Percentiles rank a stretch among this genome's conserved stretches.
Conservation (phyloP, 2,329 filamentous ascomycete species). For the Salinomyces thailandicus region DNA sequence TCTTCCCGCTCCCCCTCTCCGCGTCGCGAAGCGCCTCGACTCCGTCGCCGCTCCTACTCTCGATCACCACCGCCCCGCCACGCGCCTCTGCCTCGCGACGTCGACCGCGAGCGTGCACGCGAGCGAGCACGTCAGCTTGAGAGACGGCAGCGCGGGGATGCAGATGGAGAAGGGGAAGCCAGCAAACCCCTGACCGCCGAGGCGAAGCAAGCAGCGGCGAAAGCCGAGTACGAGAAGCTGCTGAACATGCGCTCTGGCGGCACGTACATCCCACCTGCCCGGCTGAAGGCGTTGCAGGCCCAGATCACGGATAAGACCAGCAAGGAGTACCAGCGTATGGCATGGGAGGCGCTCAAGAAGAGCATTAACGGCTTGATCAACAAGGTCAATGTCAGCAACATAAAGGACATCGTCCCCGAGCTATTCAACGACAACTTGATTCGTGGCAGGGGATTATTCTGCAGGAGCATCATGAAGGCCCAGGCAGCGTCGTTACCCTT, state of each 20-base stretch:
- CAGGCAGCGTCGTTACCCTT: slow-evolving; percentile 93
- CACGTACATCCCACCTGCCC: slow-evolving; percentile 89
- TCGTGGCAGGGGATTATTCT: slow-evolving; percentile 83
- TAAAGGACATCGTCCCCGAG: slow-evolving; percentile 94
- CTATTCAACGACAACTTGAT: slow-evolving; percentile 91
- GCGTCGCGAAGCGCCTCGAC: slow-evolving; percentile 23
- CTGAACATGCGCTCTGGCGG: slow-evolving; percentile 88
- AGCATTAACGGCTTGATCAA: slow-evolving; percentile 98
- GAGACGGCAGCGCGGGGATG: slow-evolving; percentile 26
- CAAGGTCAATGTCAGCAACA: slow-evolving; percentile 96
- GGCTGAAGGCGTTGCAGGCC: slow-evolving; percentile 81
- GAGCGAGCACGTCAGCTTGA: slow-evolving; percentile 45
- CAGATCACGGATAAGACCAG: slow-evolving; percentile 94
- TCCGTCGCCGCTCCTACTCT: slow-evolving; percentile 22
- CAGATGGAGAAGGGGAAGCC: slow-evolving; percentile 34
- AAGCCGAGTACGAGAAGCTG: slow-evolving; percentile 88
- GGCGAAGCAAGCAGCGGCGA: slow-evolving; percentile 76
- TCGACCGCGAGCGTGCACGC: slow-evolving; percentile 40
- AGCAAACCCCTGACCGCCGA: slow-evolving; percentile 56
- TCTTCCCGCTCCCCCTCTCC: slow-evolving; percentile 27
- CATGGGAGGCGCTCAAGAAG: slow-evolving; percentile 98
- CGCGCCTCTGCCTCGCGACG: slow-evolving; percentile 36
- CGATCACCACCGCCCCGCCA: slow-evolving; percentile 25
- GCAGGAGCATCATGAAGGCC: slow-evolving; percentile 95
- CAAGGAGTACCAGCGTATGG: slow-evolving; percentile 98